Base-by-base conservation (phyloP, 768 basidiomycete genomes). In the Mycena haematopus region DNA sequence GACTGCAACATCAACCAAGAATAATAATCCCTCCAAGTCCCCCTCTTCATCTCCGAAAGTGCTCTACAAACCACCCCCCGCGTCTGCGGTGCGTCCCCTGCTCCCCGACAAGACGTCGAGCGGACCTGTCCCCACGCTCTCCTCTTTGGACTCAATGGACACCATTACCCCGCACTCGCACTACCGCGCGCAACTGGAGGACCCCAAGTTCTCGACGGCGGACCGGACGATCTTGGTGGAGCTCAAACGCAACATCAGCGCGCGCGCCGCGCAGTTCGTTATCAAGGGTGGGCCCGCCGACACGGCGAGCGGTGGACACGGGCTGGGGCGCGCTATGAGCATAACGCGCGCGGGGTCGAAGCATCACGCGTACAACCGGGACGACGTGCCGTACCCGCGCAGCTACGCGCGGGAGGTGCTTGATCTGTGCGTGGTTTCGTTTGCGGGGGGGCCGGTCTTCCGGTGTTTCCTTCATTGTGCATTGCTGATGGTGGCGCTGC, bases 341-440 rank as follows among this genome's bases (percentile, higher is more conserved):
- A 42, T 60, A 24, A 52, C 38, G 33, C 68, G 66, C n/a, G 63
- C 69, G 6, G 81, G 81, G 15, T 83, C 83, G 70, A 83, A 80
- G 63, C 83, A 90, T 61, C 89, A 91, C 72, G 78, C 83, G 15
- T 85, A 78, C 67, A 64, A 72, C 6, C 70, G 72, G 38, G 70
- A 78, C 17, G 81, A 83, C 50, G 89, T 86, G 6, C 89, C 90
- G 14, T 92, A 90, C 71, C 89, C 90, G 9, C 78, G 87, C 65
- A 84, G 81, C 68, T 91, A 89, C 69, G 88, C 86, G 59, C 75
- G 82, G 19, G 80, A 83, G 33, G 83, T 86, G 40, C 71, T 90
- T 25, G 90, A 91, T 75, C 70, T 88, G 90, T 91, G 70, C 78
- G 89, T 84, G 49, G 65, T n/a, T 13, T 6, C 29, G 17, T n/a